A percentile compares a stretch with the other conserved stretches of the same genome.
Evolutionary conservation across 2,329 filamentous ascomycete genomes (phyloP).

Genomic region (Acarospora socialis): DNA sequence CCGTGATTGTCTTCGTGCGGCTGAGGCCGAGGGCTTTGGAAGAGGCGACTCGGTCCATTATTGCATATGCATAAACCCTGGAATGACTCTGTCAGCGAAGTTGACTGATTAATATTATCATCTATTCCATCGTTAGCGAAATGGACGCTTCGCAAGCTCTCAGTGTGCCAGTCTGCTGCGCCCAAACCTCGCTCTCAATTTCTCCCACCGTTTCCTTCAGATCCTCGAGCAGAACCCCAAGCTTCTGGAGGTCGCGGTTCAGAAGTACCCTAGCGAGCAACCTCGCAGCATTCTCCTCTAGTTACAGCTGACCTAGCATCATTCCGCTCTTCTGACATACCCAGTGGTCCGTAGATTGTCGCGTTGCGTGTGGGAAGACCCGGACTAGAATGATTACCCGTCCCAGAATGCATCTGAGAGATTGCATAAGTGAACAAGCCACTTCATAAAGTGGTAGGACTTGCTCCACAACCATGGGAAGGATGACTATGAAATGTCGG

Average conservation of each 20-base stretch:
- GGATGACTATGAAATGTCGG: slow-evolving; percentile 1
- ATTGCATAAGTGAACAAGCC: slow-evolving; percentile 1
- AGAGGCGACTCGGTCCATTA: no score
- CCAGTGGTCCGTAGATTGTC: no score
- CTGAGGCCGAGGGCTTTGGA: no score
- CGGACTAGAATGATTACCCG: not conserved
- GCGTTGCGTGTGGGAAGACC: not conserved
- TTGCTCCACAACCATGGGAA: slow-evolving; percentile 1
- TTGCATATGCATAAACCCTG: no score
- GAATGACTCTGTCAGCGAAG: no score
- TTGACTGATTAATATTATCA: no score
- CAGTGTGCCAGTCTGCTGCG: not conserved
- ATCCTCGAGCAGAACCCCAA: not conserved
- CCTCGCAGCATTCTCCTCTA: not conserved
- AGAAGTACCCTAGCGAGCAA: not conserved
- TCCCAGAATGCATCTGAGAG: not conserved
- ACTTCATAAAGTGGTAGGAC: not conserved
- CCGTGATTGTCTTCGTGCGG: not conserved
- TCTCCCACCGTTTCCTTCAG: not conserved
- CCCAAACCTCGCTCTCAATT: not conserved
- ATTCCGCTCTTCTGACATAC: slow-evolving; percentile 1
- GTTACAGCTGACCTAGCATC: not conserved
- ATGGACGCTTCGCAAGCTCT: not conserved
- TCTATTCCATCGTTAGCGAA: not conserved
- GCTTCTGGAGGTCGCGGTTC: slow-evolving; percentile 1